Evolutionary conservation across 2,329 filamentous ascomycete genomes (phyloP).

Genomic region (Endoconidiophora laricicola): DNA sequence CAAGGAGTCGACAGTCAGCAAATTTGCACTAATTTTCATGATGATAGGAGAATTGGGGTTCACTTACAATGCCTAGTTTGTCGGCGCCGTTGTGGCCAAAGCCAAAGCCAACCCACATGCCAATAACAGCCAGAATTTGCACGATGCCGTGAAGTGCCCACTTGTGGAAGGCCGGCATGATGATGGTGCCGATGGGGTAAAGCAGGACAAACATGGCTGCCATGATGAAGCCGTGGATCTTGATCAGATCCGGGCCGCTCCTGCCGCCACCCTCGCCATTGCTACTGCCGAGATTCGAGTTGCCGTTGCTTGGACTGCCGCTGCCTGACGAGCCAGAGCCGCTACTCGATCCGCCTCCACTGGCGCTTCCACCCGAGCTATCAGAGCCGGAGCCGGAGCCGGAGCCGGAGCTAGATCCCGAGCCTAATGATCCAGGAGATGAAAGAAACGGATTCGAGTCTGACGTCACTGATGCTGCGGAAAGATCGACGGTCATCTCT

Average conservation of each 20-base stretch:
- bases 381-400: slow-evolving; percentile 12
- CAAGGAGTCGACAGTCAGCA: slow-evolving; percentile 1
- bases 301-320: background rate
- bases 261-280: slow-evolving; percentile 27
- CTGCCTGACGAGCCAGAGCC: slow-evolving; percentile 7
- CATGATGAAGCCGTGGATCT: slow-evolving; percentile 44
- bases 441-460: slow-evolving; percentile 37
- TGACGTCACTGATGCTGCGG: slow-evolving; percentile 26
- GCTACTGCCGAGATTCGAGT: slow-evolving; percentile 20
- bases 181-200: slow-evolving; percentile 42
- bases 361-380: slow-evolving; percentile 5
- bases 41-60: slow-evolving; percentile 6
- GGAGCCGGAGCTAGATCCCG: slow-evolving; percentile 13
- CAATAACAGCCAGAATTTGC: slow-evolving; percentile 36
- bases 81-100: slow-evolving; percentile 34
- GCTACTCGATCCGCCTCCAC: slow-evolving; percentile 12
- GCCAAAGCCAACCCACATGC: slow-evolving; percentile 44
- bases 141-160: slow-evolving; percentile 41
- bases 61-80: slow-evolving; percentile 27
- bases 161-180: slow-evolving; percentile 42
- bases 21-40: background rate
- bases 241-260: slow-evolving; percentile 17
- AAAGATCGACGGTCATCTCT: slow-evolving; percentile 32
- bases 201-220: slow-evolving; percentile 39
- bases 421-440: slow-evolving; percentile 11